A percentile compares a stretch with the other conserved stretches of the same genome.
Conservation (phyloP, 306 rosid species). For the Cucurbita pepo region DNA sequence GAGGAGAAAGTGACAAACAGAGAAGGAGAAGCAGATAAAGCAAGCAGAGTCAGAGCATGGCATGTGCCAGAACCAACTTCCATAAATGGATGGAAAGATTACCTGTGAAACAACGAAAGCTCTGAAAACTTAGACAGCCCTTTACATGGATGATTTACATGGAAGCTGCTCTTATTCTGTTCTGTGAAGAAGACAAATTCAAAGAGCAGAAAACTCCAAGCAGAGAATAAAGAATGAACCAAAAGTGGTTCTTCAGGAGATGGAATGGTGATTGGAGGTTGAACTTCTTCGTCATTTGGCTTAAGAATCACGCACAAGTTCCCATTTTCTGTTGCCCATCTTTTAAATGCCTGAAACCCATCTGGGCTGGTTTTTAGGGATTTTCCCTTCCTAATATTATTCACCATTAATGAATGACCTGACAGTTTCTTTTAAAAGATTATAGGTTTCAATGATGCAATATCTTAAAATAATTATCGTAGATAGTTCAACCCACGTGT, state of each 20-base stretch:
- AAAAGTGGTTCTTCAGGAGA: neutral
- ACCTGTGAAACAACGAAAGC: neutral
- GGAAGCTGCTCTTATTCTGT: neutral
- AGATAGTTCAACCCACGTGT: too few relatives aligned
- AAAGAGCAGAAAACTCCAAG: neutral
- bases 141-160: neutral
- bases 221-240: neutral
- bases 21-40: neutral
- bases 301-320: neutral
- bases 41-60: neutral
- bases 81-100: neutral
- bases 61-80: neutral
- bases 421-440: too few relatives aligned
- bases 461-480: neutral
- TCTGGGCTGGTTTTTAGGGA: neutral
- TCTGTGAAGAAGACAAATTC: neutral
- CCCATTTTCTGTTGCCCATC: neutral
- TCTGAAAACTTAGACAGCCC: neutral
- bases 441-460: too few relatives aligned
- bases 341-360: neutral
- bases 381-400: neutral
- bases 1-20: neutral
- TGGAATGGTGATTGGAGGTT: neutral
- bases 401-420: too few relatives aligned
- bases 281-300: neutral